Evolutionary conservation across 768 basidiomycete genomes (phyloP), one percentile per base, ranked within the genome.

Genomic region (Daedalea quercina): DNA sequence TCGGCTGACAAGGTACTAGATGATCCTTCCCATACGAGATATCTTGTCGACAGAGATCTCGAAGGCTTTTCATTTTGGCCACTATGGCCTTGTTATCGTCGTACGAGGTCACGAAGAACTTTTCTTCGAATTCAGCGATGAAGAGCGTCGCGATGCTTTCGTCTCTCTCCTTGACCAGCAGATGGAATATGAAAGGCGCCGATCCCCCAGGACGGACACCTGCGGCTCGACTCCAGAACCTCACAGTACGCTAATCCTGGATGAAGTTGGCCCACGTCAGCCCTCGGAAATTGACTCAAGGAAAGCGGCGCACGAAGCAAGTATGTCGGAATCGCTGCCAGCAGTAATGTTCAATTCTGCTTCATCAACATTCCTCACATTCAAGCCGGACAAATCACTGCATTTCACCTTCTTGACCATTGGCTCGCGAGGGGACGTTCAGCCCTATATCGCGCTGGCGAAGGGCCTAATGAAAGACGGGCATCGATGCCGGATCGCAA

Each of bases 261-360:
- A 95, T 63, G 92, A 94, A 63, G 84, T 94, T 43, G 90, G 89
- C 52, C 73, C 81, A 23, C 71, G 71, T 49, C 63, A 28, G 64
- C 31, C 54, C 62, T 84, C 85, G 49, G 74, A 70, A 37, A 55
- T 55, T 31, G 50, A 43, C 11, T 20, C 54, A 6, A 47, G 55
- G 31, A 15, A 41, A 6, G n/a, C 20, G 1, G 3, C 15, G 8
- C 52, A 56, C 15, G 48, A 56, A 3, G 54, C 53, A 22, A 17
- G 43, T 9, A 73, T 82, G 74, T 73, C 82, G 4, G 86, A 88
- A 54, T 84, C 85, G 6, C 63, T 89, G 20, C 88, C 91, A 2
- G 87, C 91, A n/a, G 82, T 92, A 41, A 94, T 98, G 90, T 98
- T 99, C 69, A 92, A 87, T 1, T 94, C 91, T 11, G 85, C 88